phyloP scores from a whole-genome alignment of 2,329 filamentous ascomycete genomes.

The Colletotrichum sp. region DNA sequence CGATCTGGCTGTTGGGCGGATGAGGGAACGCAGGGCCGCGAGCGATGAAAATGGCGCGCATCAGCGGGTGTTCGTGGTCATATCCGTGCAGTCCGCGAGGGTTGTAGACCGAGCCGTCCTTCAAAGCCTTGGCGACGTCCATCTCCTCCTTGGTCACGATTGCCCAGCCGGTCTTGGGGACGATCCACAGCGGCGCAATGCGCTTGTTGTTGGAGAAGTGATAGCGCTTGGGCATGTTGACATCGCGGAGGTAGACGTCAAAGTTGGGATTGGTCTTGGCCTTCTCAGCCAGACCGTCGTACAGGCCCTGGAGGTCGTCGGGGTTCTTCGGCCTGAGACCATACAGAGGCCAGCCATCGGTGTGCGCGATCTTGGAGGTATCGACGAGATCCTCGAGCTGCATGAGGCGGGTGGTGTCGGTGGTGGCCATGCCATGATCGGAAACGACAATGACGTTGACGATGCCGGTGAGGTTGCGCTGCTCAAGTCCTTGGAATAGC shows the following conservation, averaged over 20 bases:
- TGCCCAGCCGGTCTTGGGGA: constrained; percentile 92
- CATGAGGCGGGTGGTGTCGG: constrained; percentile 77
- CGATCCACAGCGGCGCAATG: constrained; percentile 93
- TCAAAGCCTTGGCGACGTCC: constrained; percentile 70
- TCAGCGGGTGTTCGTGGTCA: constrained; percentile 91
- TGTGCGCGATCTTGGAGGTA: constrained; percentile 76
- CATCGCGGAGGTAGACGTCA: constrained; percentile 85
- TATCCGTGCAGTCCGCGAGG: constrained; percentile 92
- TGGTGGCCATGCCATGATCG: constrained; percentile 98
- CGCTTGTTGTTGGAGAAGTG: constrained; percentile 88
- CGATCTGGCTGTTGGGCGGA: constrained; percentile 77
- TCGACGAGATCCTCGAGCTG: constrained; percentile 92
- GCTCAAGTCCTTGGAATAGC: constrained; percentile 77
- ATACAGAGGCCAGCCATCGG: constrained; percentile 93
- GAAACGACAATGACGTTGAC: constrained; percentile 97
- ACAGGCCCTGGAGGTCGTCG: constrained; percentile 69
- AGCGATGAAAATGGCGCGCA: constrained; percentile 95
- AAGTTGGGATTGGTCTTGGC: constrained; percentile 70
- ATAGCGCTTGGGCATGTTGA: constrained; percentile 90
- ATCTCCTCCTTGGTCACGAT: constrained; percentile 84
- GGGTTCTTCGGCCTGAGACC: constrained; percentile 82
- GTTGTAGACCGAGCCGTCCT: constrained; percentile 71
- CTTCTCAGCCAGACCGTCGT: constrained; percentile 64
- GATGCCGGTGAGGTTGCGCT: constrained; percentile 84
- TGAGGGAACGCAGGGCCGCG: constrained; percentile 93